These are phyloP conservation scores for Adenanthera pavonina DNA, from an alignment of 306 rosid species.

Conservation along the genomic window DNA sequence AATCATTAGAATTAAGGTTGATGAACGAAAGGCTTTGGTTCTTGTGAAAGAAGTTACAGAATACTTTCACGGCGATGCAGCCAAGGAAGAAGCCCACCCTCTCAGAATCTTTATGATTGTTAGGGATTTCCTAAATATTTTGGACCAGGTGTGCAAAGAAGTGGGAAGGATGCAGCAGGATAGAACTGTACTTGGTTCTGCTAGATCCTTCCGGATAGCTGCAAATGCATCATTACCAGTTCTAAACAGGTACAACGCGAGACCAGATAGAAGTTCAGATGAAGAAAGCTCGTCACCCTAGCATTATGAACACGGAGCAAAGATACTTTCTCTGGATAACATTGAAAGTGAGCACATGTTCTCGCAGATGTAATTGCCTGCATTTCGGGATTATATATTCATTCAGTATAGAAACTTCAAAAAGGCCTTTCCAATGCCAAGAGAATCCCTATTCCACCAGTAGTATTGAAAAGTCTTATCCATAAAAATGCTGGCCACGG, in stretches of 20 bases:
- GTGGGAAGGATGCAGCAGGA: conserved; percentile 84
- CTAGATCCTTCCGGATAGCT: conserved; percentile 85
- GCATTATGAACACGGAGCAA: conserved; percentile 48
- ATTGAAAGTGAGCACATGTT: conserved; percentile 44
- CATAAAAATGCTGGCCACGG: background rate
- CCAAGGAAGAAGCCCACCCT: conserved; percentile 96
- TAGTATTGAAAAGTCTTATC: conserved; percentile 11
- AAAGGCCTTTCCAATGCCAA: conserved; percentile 19
- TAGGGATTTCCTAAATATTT: conserved; percentile 75
- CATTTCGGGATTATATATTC: conserved; percentile 36
- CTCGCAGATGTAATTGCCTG: conserved; percentile 34
- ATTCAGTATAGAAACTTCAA: conserved; percentile 31
- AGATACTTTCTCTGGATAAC: conserved; percentile 49
- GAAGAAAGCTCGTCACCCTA: conserved; percentile 91
- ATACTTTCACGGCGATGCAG: conserved; percentile 87
- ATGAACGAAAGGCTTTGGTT: conserved; percentile 72
- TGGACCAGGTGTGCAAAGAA: conserved; percentile 97
- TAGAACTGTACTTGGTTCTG: conserved; percentile 76
- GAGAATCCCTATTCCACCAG: conserved; percentile 37
- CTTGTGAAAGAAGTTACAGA: conserved; percentile 92
- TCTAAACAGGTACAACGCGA: conserved; percentile 76
- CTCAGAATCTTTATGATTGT: conserved; percentile 95
- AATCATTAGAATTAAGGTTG: conserved; percentile 68
- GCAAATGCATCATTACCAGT: conserved; percentile 81
- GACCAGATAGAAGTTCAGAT: conserved; percentile 79